phyloP scores from a whole-genome alignment of 2,329 filamentous ascomycete species.

The Xylariaceae sp. region DNA sequence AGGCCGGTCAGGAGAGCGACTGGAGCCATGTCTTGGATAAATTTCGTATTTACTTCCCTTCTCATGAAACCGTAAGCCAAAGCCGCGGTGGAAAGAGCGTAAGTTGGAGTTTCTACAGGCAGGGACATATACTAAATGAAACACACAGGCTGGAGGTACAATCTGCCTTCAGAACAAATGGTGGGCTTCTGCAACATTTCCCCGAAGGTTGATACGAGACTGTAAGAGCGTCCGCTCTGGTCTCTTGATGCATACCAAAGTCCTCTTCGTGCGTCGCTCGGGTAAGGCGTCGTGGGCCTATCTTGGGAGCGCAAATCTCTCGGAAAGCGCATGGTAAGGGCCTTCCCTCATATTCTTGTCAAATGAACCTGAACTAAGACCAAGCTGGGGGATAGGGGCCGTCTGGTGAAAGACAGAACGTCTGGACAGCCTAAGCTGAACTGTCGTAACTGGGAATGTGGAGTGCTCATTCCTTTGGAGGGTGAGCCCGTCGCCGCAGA shows the following conservation, averaged over 20 bases:
- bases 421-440: slow-evolving; percentile 76
- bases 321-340: slow-evolving; percentile 89
- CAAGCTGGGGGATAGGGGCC: slow-evolving; percentile 65
- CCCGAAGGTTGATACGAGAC: slow-evolving; percentile 73
- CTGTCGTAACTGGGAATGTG: slow-evolving; percentile 95
- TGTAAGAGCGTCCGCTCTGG: slow-evolving; percentile 73
- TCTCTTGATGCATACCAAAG: slow-evolving; percentile 88
- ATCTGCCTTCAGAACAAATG: slow-evolving; percentile 78
- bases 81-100: slow-evolving; percentile 69
- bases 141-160: slow-evolving; percentile 72
- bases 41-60: slow-evolving; percentile 83
- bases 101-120: slow-evolving; percentile 37
- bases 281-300: slow-evolving; percentile 72
- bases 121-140: slow-evolving; percentile 13
- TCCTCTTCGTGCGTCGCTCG: slow-evolving; percentile 57
- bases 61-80: slow-evolving; percentile 66
- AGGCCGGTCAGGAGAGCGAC: slow-evolving; percentile 33
- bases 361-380: slow-evolving; percentile 18
- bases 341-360: neutral
- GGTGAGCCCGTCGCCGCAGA: slow-evolving; percentile 25
- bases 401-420: slow-evolving; percentile 70
- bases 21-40: slow-evolving; percentile 47
- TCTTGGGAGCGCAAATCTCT: slow-evolving; percentile 88
- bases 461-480: slow-evolving; percentile 73
- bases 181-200: slow-evolving; percentile 75